Conservation (phyloP, 345 rosid genomes). For the Gossypium longicalyx region DNA sequence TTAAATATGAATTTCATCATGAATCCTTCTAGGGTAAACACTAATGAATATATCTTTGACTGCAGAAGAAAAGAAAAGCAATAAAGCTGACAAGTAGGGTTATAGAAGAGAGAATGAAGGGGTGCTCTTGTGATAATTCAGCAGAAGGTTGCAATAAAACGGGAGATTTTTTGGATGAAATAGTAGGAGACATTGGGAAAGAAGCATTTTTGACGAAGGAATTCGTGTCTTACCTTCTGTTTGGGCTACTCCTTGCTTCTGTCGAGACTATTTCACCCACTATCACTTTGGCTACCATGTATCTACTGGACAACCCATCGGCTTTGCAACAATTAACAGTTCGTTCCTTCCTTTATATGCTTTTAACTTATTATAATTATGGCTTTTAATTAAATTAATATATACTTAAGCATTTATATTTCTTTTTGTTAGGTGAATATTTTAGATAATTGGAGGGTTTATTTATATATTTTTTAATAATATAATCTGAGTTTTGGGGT, state of each 20-base stretch:
- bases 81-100: not conserved
- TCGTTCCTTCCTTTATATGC: not conserved
- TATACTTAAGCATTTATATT: too few relatives aligned
- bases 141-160: not conserved
- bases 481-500: too few relatives aligned
- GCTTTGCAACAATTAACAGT: not conserved
- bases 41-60: too few relatives aligned
- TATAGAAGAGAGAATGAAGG: constrained; percentile 14
- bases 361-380: not conserved
- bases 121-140: not conserved
- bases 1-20: too few relatives aligned
- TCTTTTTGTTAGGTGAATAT: too few relatives aligned
- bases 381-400: not conserved
- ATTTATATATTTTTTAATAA: too few relatives aligned
- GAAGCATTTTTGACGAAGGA: constrained; percentile 13
- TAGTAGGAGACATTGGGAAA: constrained; percentile 20
- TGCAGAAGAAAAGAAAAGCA: not conserved
- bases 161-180: constrained; percentile 21
- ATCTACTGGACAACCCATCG: constrained; percentile 1
- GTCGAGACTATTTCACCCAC: not conserved
- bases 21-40: too few relatives aligned
- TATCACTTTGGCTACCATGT: not conserved
- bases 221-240: not conserved
- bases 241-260: constrained; percentile 11
- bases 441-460: too few relatives aligned